Percentiles rank a stretch among this genome's conserved stretches.
Evolutionary conservation across 352 stramenopile species (phyloP).

Genomic region (Stramenopiles sp.): DNA sequence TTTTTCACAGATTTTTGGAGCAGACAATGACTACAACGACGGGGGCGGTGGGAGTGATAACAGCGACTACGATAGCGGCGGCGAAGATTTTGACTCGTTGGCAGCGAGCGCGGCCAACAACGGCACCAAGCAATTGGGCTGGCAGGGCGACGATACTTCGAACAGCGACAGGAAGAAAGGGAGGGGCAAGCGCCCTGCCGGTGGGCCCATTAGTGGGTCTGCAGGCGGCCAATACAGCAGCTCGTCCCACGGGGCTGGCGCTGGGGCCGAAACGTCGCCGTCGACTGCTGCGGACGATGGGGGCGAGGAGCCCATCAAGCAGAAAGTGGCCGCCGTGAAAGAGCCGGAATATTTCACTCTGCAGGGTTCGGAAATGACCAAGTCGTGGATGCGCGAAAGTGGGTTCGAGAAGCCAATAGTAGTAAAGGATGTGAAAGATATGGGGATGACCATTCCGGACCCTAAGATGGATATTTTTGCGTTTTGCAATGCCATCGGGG

Average conservation of each 20-base stretch:
- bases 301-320: too few species aligned
- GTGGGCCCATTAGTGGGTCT: too few species aligned
- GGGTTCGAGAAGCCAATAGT: conserved; percentile 7
- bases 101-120: too few species aligned
- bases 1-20: conserved; percentile 10
- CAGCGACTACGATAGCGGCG: not conserved
- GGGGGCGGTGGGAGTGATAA: not conserved
- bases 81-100: too few species aligned
- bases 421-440: conserved; percentile 6
- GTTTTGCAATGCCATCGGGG: not conserved
- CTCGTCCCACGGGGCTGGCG: too few species aligned
- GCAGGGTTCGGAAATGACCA: not conserved
- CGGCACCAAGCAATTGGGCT: not conserved
- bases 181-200: too few species aligned
- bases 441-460: not conserved
- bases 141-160: not conserved
- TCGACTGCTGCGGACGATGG: too few species aligned
- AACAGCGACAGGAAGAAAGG: too few species aligned
- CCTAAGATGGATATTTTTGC: not conserved
- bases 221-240: too few species aligned
- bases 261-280: too few species aligned
- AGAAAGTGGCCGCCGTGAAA: too few species aligned
- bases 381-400: not conserved
- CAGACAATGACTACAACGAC: too few species aligned
- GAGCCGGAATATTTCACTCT: conserved; percentile 7